phyloP scores from a whole-genome alignment of 176 grass and related monocot species.

The Eragrostis curvula region DNA sequence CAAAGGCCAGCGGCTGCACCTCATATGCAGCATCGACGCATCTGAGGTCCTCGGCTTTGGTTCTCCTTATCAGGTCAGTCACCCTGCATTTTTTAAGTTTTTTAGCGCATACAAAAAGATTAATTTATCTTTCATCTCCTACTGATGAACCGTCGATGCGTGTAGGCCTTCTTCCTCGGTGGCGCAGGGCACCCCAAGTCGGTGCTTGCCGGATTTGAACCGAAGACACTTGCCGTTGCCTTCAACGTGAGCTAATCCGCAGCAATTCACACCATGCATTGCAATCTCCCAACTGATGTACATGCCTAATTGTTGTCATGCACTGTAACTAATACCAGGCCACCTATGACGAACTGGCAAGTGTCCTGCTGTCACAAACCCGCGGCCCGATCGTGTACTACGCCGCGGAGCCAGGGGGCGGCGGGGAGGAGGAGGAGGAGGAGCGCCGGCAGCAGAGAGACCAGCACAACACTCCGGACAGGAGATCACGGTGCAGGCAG shows the following conservation, averaged over 20 bases:
- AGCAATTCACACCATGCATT: not conserved
- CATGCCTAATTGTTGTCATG: not conserved
- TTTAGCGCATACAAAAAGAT: not conserved
- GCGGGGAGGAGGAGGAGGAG: slow-evolving; percentile 9
- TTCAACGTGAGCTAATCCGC: slow-evolving; percentile 72
- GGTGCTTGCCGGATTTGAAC: slow-evolving; percentile 65
- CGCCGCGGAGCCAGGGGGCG: slow-evolving; percentile 23
- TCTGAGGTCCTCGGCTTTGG: slow-evolving; percentile 68
- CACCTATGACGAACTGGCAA: slow-evolving; percentile 52
- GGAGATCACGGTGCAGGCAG: not conserved
- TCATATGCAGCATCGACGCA: slow-evolving; percentile 87
- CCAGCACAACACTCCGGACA: not conserved
- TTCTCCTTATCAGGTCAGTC: slow-evolving; percentile 67
- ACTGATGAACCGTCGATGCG: slow-evolving; percentile 7
- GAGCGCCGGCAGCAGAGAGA: not conserved
- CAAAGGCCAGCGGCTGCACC: slow-evolving; percentile 69
- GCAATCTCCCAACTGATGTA: not conserved
- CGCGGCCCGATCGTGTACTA: slow-evolving; percentile 63
- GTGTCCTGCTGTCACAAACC: slow-evolving; percentile 28
- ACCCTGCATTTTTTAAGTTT: not conserved
- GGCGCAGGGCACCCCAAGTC: slow-evolving; percentile 52
- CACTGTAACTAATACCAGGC: slow-evolving; percentile 30
- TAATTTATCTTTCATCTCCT: not conserved
- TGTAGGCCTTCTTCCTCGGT: slow-evolving; percentile 82
- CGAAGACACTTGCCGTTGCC: slow-evolving; percentile 54